Evolutionary conservation across 192 early-diverging fungal genomes (phyloP), one percentile per base, ranked within the genome.

Genomic region (Polychytrium aggregatum): DNA sequence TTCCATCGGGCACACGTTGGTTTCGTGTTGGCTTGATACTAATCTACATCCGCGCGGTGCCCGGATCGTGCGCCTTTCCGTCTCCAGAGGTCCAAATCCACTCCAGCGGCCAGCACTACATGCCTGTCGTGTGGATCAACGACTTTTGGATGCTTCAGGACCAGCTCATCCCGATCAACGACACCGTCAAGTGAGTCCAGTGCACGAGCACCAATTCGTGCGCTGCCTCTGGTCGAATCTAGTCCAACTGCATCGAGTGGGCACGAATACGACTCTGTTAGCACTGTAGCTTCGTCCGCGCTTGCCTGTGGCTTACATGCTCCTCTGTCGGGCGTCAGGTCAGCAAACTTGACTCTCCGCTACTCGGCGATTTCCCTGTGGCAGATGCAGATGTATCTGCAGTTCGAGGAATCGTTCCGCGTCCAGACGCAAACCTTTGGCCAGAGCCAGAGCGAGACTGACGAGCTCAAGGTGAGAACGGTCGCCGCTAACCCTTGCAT

Each of bases 91-190:
- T 68, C 18, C 44, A 64, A n/a, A 10, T 59, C n/a, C 25, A 54
- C 13, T 31, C 45, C 37, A 54, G 65, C 35, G 60, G 60, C 2
- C 9, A 41, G 18, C 64, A 71, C 55, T 87, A 79, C 56, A 65
- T 69, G 24, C 90, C 90, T 5, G 56, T 81, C 25, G 64, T 89
- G 33, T 82, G 68, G 44, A 67, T 70, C 16, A 88, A 93, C 47
- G 84, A 88, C 44, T 93, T 93, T 45, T 93, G 87, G 88, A 47
- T 78, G 44, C 57, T 90, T 21, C 51, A 53, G 14, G 80, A 86
- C 10, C 72, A 87, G 18, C 59, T 84, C 28, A 57, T 62, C 28
- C 70, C 65, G 13, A 78, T 91, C 44, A 90, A 91, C 50, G 67
- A 76, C 30, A 85, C 86, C 17, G 69, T 87, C 60, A 76, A 71